Conservation (phyloP, 306 rosid species). For the Oemleria cerasiformis region DNA sequence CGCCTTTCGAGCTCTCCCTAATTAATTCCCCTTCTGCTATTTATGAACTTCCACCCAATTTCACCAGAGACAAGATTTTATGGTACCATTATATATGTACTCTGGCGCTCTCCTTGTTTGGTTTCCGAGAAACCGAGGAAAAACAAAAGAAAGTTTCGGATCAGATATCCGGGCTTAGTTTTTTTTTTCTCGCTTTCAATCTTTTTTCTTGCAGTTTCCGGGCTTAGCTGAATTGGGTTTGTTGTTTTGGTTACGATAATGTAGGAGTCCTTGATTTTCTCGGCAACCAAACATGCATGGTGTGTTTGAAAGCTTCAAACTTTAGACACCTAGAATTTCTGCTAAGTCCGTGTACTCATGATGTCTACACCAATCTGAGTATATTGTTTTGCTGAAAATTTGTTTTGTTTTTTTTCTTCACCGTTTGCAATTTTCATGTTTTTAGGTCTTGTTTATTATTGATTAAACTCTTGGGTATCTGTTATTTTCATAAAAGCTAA, state of each 20-base stretch:
- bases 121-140: constrained; percentile 4
- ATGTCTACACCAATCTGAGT: constrained; percentile 4
- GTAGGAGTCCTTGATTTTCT: constrained; percentile 18
- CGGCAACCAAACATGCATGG: constrained; percentile 21
- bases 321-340: not conserved
- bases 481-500: not conserved
- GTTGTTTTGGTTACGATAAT: not conserved
- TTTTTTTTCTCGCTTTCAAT: too few species aligned
- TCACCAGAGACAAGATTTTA: not conserved
- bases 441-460: not conserved
- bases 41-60: not conserved
- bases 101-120: constrained; percentile 7
- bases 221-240: constrained; percentile 3
- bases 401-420: not conserved
- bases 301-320: constrained; percentile 8
- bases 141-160: not conserved
- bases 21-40: not conserved
- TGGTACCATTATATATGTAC: not conserved
- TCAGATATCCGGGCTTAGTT: not conserved
- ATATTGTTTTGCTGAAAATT: not conserved
- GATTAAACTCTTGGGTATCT: not conserved
- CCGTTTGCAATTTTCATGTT: not conserved
- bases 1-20: not conserved
- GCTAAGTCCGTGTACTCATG: not conserved
- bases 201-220: not conserved